Evolutionary conservation across 208 protist species (phyloP), one percentile per base, ranked within the genome.

Genomic region (Trypanosoma lewisi): DNA sequence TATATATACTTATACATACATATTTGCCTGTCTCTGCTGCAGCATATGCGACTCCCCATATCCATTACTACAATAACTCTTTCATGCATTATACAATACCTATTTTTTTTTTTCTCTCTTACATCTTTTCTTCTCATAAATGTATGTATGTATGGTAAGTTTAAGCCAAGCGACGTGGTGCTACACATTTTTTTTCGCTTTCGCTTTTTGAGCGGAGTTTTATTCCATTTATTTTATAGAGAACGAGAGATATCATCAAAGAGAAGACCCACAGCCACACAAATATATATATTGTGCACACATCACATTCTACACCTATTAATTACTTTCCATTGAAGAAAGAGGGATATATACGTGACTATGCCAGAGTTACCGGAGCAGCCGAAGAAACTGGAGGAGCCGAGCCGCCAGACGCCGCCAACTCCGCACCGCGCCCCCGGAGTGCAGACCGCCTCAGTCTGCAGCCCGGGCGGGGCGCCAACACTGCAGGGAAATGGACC

Each of bases 401-500:
- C 77, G 1, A 42, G 52, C 21, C 70, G 73, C 31, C 77, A 74
- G 64, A 65, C 61, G 44, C 69, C 67, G 9, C 64, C 74, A 33
- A 51, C 23, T 54, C 71, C 73, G 34, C 63, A 28, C 73, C 77
- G 17, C 19, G 65, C 37, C 21, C 64, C 30, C 51, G 63, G 52
- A 59, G 47, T 4, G 63, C 47, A 39, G 66, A n/a, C 21, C 31
- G 31, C 5, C 9, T n/a, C 16, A 25, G 41, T 25, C 4, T 9
- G n/a, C 25, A 61, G 44, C 44, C 73, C 73, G 14, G 63, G 34
- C 2, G 58, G 30, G 19, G 67, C 59, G 12, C 69, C 78, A 0
- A 50, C 53, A 11, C 63, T 84, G 19, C 74, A 75, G 41, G 58
- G 58, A 31, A 64, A 54, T 2, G 33, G 28, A 28, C 48, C 47